These are phyloP conservation scores for Hericium rajendrae DNA, from an alignment of 768 basidiomycete genomes.

Conservation along the genomic window DNA sequence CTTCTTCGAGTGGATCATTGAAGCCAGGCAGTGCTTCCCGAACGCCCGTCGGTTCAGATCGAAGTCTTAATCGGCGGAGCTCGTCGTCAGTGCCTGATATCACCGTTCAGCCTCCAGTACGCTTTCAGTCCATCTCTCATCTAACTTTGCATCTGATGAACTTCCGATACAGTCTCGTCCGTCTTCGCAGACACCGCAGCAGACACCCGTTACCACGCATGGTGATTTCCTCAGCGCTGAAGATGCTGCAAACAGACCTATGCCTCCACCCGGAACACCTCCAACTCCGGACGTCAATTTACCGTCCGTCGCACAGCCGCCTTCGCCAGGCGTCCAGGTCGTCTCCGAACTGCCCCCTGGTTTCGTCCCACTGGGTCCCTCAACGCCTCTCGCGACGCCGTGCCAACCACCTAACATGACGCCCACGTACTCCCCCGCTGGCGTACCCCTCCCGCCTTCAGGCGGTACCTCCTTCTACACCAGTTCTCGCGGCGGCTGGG, in stretches of 20 bases:
- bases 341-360: conserved; percentile 10
- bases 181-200: conserved; percentile 13
- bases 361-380: conserved; percentile 7
- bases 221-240: conserved; percentile 8
- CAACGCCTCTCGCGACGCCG: background rate
- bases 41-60: conserved; percentile 5
- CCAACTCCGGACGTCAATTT: background rate
- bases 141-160: background rate
- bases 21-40: background rate
- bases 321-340: conserved; percentile 1
- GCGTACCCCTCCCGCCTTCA: background rate
- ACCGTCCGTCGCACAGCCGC: background rate
- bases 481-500: background rate
- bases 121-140: background rate
- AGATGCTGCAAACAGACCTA: conserved; percentile 5
- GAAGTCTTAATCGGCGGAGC: conserved; percentile 7
- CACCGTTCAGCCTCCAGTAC: conserved; percentile 6
- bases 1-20: conserved; percentile 4
- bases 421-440: background rate
- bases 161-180: conserved; percentile 7
- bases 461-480: background rate
- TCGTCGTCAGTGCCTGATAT: conserved; percentile 10
- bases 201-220: conserved; percentile 2
- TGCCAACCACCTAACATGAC: background rate
- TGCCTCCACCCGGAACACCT: conserved; percentile 3